A percentile compares a stretch with the other conserved stretches of the same genome.
These are phyloP conservation scores for Nadsonia fulvescens DNA, from an alignment of 805 yeast species.

Conservation along the genomic window DNA sequence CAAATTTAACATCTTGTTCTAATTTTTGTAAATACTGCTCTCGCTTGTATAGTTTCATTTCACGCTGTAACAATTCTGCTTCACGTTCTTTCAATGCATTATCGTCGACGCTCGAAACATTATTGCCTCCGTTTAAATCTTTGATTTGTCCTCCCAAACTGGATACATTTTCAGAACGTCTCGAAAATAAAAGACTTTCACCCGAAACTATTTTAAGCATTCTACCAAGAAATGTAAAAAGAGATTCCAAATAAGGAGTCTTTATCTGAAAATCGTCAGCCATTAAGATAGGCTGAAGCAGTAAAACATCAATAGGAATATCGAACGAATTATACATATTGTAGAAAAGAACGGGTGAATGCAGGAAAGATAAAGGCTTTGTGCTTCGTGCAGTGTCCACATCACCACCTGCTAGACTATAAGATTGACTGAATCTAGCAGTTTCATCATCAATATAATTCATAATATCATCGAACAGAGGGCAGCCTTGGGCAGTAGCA, in stretches of 20 bases:
- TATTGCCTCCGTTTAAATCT: too few species aligned
- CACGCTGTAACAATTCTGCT: too few species aligned
- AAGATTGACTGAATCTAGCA: slow-evolving; percentile 3
- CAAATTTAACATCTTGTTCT: too few species aligned
- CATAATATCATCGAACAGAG: slow-evolving; percentile 46
- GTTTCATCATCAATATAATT: slow-evolving; percentile 4
- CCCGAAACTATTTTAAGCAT: slow-evolving; percentile 12
- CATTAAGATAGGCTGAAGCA: slow-evolving; percentile 70
- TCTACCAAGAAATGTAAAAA: slow-evolving; percentile 39
- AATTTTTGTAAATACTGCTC: too few species aligned
- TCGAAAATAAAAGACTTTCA: slow-evolving; percentile 2
- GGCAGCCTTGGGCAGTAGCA: slow-evolving; percentile 27
- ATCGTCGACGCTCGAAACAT: too few species aligned
- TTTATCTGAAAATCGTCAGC: slow-evolving; percentile 80
- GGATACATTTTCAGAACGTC: too few species aligned
- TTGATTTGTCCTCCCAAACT: too few species aligned
- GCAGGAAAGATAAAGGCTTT: slow-evolving; percentile 1
- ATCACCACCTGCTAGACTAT: slow-evolving; percentile 2
- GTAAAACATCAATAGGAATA: slow-evolving; percentile 52
- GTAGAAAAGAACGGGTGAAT: slow-evolving; percentile 45
- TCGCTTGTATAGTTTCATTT: too few species aligned
- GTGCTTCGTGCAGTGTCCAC: slow-evolving; percentile 3
- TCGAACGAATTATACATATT: slow-evolving; percentile 41
- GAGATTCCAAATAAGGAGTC: slow-evolving; percentile 79
- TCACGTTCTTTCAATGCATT: too few species aligned